These are phyloP conservation scores for Arabidopsis hybrid DNA, from an alignment of 441 rosid genomes.

Conservation along the genomic window DNA sequence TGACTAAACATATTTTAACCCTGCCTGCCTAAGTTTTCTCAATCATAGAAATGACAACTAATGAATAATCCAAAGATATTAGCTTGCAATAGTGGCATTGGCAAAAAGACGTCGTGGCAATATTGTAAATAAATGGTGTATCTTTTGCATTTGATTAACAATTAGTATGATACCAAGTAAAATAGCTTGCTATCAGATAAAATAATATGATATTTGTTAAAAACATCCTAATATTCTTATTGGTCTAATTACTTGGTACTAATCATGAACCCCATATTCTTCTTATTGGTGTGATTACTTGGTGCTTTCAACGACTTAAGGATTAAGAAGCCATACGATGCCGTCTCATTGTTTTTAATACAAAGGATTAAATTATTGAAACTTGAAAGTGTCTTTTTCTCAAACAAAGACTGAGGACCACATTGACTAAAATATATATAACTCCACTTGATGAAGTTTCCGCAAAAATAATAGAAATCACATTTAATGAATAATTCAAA, in stretches of 20 bases:
- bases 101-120: no score
- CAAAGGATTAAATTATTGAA: not conserved
- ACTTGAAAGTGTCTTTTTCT: not conserved
- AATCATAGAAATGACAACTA: not conserved
- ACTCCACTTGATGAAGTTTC: conserved; percentile 5
- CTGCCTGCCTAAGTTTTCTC: not conserved
- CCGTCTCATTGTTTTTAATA: not conserved
- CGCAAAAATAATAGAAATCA: not conserved
- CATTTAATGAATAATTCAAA: not conserved
- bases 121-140: no score
- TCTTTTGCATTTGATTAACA: no score
- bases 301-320: not conserved
- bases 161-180: no score
- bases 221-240: not conserved
- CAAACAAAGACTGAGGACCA: conserved; percentile 8
- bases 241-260: conserved; percentile 3
- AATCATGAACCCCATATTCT: not conserved
- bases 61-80: not conserved
- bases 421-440: not conserved
- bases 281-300: conserved; percentile 19
- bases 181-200: no score
- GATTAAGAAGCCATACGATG: conserved; percentile 2
- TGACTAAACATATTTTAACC: not conserved
- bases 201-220: no score
- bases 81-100: no score